phyloP scores from a whole-genome alignment of 176 grass and related monocot species.

The Oropetium thomaeum region DNA sequence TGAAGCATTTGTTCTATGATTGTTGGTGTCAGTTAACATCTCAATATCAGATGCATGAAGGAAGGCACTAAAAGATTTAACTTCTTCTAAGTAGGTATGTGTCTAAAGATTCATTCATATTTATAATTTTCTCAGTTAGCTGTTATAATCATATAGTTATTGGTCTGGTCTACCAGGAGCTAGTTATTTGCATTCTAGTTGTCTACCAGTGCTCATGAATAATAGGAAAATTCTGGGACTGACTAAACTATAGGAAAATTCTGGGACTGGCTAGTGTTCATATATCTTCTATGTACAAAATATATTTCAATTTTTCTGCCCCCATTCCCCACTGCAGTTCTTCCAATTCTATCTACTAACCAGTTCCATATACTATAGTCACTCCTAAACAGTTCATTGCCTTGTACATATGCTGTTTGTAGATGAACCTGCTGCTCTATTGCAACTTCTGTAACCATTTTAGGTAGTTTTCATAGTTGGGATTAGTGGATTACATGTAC shows the following conservation, averaged over 20 bases:
- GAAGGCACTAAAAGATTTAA: not conserved
- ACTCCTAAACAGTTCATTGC: not conserved
- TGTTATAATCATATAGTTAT: constrained; percentile 11
- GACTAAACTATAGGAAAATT: not conserved
- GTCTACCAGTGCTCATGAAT: not conserved
- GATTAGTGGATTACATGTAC: not conserved
- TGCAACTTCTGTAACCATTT: not conserved
- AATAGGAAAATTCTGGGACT: not conserved
- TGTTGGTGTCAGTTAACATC: constrained; percentile 7
- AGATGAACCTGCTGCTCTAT: not conserved
- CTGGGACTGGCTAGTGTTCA: not conserved
- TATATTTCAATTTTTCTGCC: not conserved
- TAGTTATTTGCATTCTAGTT: not conserved
- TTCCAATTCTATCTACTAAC: not conserved
- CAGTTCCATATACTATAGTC: not conserved
- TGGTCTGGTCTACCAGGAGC: not conserved
- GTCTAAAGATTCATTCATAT: constrained; percentile 4
- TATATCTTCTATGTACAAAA: not conserved
- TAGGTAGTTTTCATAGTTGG: not conserved
- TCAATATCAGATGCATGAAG: not conserved
- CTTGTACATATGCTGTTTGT: not conserved
- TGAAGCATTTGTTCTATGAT: not conserved
- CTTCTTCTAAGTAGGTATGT: not conserved
- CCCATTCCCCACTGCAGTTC: not conserved
- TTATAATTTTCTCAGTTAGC: not conserved